Conservation (phyloP, 805 yeast species). For the Yarrowia phangngaensis region DNA sequence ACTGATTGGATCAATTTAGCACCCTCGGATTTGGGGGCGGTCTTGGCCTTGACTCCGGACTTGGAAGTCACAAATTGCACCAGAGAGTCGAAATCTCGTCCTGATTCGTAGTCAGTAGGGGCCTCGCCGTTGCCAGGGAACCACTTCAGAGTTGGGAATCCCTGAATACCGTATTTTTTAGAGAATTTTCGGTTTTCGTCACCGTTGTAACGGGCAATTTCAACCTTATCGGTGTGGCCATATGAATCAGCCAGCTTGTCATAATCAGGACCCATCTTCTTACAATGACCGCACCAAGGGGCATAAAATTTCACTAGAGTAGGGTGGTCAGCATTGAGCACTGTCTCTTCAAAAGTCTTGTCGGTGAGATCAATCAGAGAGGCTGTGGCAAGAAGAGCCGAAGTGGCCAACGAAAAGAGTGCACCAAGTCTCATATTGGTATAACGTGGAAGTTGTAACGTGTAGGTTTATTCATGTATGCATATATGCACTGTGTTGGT, state of each 20-base stretch:
- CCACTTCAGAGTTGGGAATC: conserved; percentile 63
- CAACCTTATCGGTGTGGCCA: conserved; percentile 47
- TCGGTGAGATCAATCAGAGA: conserved; percentile 39
- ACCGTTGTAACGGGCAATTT: conserved; percentile 56
- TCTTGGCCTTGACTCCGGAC: conserved; percentile 38
- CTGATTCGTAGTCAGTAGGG: conserved; percentile 50
- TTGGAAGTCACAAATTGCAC: conserved; percentile 47
- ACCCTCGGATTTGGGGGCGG: conserved; percentile 27
- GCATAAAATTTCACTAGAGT: conserved; percentile 67
- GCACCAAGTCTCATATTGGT: neutral
- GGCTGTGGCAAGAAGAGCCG: conserved; percentile 18
- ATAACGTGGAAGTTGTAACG: no score
- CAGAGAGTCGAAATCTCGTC: conserved; percentile 50
- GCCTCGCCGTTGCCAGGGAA: conserved; percentile 54
- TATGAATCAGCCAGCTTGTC: conserved; percentile 73
- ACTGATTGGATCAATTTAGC: conserved; percentile 29
- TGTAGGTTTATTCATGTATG: no score
- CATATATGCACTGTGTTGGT: no score
- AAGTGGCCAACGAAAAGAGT: conserved; percentile 6
- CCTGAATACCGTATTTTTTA: conserved; percentile 50
- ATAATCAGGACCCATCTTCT: conserved; percentile 77
- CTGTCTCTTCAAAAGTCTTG: conserved; percentile 59
- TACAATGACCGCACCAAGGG: conserved; percentile 95
- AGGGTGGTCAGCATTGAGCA: conserved; percentile 57
- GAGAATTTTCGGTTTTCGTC: conserved; percentile 53